Base-by-base conservation (phyloP, 805 yeast genomes). In the Ogataea paraovalis region DNA sequence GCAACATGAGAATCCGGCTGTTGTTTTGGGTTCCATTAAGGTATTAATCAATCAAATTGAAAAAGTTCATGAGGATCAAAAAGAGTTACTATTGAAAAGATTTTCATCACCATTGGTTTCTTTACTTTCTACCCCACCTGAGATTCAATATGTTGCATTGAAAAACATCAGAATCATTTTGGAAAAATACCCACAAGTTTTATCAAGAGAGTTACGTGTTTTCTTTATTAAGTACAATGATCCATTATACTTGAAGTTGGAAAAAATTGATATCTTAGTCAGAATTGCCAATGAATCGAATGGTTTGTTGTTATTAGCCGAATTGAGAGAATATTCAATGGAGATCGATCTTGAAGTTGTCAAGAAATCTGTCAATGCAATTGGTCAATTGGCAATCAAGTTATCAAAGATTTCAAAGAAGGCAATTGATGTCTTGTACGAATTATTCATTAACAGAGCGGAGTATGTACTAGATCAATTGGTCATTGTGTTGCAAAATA, bases 1-100 rank as follows among this genome's bases (percentile, higher is more conserved):
- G 60, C 99, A 92, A 70, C 99, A 92, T 65, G 97, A 87, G 21
- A 92, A 92, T 64, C 96, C 99, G 0, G 87, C 96, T 3, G 98
- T 94, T 19, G 97, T 94, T 2, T 71, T 92, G 55, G 79, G 88
- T 23, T 79, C 97, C 1, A 81, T 94, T 52, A 88, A 90, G 61
- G 89, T 87, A 2, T 80, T 91, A 6, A 64, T 92, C 18, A 79
- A 80, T 48, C 95, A 90, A 62, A 54, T 84, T 32, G 80, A 80
- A 9, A 64, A 71, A 16, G 60, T 85, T 7, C 58, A 62, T 30
- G 54, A 61, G 32, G 59, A 64, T 33, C 67, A 67, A 22, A 61
- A 66, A 34, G 78, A 76, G 14, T 55, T 61, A 2, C 71, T 84
- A 5, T 69, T 86, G 68, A 82, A 80, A 54, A 88, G 92, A 60